Evolutionary conservation across 2,329 filamentous ascomycete genomes (phyloP).

Genomic region (Aureobasidium sp.): DNA sequence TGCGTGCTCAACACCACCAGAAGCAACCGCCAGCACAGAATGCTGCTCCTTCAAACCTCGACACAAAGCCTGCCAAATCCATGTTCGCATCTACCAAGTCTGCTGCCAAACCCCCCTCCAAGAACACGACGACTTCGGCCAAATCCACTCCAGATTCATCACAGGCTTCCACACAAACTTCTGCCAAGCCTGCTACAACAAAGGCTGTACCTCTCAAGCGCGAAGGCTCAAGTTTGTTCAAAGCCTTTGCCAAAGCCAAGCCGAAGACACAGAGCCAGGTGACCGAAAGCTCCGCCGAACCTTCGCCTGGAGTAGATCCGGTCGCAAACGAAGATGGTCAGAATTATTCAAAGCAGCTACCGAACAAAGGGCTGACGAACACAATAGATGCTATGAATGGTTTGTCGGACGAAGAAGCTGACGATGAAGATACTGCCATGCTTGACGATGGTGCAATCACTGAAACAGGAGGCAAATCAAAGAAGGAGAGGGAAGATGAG

Average conservation of each 20-base stretch:
- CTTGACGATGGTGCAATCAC: conserved; percentile 15
- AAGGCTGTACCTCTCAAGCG: conserved; percentile 46
- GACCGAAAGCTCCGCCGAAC: conserved; percentile 28
- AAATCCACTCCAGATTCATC: conserved; percentile 26
- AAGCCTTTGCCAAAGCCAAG: conserved; percentile 63
- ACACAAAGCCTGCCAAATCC: conserved; percentile 15
- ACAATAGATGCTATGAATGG: conserved; percentile 24
- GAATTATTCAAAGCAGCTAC: neutral
- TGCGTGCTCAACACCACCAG: conserved; percentile 29
- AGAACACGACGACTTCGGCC: conserved; percentile 30
- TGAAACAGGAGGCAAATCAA: conserved; percentile 31
- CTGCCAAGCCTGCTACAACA: conserved; percentile 28
- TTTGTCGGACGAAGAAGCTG: conserved; percentile 45
- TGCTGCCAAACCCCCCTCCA: conserved; percentile 20
- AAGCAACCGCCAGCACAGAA: conserved; percentile 29
- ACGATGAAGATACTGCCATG: conserved; percentile 36
- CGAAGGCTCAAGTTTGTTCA: conserved; percentile 60
- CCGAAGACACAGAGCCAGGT: conserved; percentile 42
- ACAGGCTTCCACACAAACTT: conserved; percentile 17
- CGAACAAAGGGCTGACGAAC: neutral
- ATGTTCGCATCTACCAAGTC: conserved; percentile 16
- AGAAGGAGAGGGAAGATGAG: conserved; percentile 56
- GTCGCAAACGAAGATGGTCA: conserved; percentile 11
- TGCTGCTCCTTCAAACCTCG: conserved; percentile 11
- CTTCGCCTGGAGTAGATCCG: conserved; percentile 29